phyloP scores from a whole-genome alignment of 306 rosid genomes.

The Pyrus communis region DNA sequence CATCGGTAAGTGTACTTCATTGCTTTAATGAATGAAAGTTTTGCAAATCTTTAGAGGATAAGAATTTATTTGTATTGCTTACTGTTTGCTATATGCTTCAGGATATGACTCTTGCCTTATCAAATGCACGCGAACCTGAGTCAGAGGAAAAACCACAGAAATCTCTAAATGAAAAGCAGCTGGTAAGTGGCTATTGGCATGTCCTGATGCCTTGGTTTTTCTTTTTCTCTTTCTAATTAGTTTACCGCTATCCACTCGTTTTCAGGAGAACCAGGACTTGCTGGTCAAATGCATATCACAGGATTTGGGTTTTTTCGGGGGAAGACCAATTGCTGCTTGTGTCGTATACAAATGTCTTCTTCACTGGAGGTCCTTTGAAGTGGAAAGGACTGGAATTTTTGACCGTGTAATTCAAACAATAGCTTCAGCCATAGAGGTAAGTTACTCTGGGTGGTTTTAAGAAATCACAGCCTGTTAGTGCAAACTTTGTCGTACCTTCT shows the following conservation, averaged over 20 bases:
- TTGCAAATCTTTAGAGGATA: neutral
- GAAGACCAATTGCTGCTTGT: conserved; percentile 93
- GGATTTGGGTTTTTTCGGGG: conserved; percentile 95
- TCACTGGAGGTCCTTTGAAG: conserved; percentile 99
- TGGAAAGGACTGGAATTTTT: conserved; percentile 89
- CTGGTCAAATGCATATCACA: conserved; percentile 80
- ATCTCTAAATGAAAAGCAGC: conserved; percentile 97
- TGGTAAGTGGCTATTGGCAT: conserved; percentile 47
- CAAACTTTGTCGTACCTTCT: conserved; percentile 13
- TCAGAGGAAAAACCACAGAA: conserved; percentile 98
- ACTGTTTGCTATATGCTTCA: conserved; percentile 23
- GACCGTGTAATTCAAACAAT: conserved; percentile 93
- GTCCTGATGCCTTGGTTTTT: conserved; percentile 6
- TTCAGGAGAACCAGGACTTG: conserved; percentile 96
- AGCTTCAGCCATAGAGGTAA: conserved; percentile 94
- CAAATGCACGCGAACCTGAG: conserved; percentile 89
- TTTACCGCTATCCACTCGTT: conserved; percentile 18
- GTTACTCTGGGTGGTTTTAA: conserved; percentile 13
- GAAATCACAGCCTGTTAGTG: neutral
- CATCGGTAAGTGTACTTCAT: conserved; percentile 43
- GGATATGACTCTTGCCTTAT: conserved; percentile 72
- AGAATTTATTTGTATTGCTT: neutral
- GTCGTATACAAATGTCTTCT: conserved; percentile 95
- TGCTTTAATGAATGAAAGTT: conserved; percentile 7
- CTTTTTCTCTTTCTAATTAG: conserved; percentile 14